A percentile compares a stretch with the other conserved stretches of the same genome.
Conservation (phyloP, 2,329 filamentous ascomycete species). For the Colletotrichum australisinense region DNA sequence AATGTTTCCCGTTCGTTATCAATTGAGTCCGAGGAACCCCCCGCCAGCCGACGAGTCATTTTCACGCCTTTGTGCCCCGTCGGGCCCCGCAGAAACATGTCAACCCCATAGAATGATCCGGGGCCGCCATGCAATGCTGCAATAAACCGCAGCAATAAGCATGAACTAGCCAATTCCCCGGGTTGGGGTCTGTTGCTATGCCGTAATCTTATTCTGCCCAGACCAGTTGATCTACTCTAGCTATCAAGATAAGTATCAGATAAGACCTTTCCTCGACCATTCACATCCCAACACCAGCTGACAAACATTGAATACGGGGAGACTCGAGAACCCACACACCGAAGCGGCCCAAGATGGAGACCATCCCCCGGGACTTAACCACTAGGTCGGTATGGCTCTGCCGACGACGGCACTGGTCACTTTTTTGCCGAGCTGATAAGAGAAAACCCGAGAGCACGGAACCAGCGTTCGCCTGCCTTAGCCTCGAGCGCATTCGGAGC, state of each 20-base stretch:
- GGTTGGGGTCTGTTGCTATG: neutral
- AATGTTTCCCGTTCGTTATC: slow-evolving; percentile 30
- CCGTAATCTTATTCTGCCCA: slow-evolving; percentile 2
- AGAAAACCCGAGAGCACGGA: neutral
- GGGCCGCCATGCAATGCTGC: slow-evolving; percentile 4
- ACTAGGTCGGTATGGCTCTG: neutral
- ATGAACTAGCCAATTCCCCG: slow-evolving; percentile 10
- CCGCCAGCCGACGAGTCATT: slow-evolving; percentile 12
- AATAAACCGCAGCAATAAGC: slow-evolving; percentile 3
- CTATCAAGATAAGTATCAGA: slow-evolving; percentile 20
- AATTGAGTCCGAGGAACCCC: slow-evolving; percentile 3
- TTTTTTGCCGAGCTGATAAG: slow-evolving; percentile 22
- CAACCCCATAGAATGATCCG: slow-evolving; percentile 16
- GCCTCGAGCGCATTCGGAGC: neutral
- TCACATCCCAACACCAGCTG: no score
- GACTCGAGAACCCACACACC: no score
- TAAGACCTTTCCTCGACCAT: slow-evolving; percentile 1
- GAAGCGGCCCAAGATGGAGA: no score
- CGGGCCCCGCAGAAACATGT: slow-evolving; percentile 18
- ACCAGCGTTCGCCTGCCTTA: neutral
- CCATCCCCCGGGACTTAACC: neutral
- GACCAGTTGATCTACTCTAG: neutral
- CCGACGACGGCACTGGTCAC: neutral
- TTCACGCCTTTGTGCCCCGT: slow-evolving; percentile 11
- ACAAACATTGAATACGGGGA: neutral